These are phyloP conservation scores for Dryadomyces quercivorus DNA, from an alignment of 2,329 filamentous ascomycete species.

Conservation along the genomic window DNA sequence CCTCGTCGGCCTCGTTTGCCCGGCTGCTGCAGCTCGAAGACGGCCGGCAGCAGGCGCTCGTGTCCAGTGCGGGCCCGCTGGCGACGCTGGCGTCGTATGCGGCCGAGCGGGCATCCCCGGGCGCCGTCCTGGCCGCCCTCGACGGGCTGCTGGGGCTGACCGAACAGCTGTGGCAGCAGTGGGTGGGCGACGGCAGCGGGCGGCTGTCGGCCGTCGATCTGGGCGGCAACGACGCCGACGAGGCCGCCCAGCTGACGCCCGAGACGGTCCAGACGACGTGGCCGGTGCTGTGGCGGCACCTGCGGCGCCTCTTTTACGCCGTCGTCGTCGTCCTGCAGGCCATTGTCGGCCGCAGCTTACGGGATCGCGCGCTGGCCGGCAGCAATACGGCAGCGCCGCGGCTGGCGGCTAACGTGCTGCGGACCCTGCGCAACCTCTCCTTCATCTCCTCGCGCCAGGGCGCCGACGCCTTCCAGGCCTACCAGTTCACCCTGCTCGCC, in stretches of 20 bases:
- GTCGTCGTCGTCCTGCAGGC: conserved; percentile 64
- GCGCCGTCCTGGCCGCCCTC: conserved; percentile 19
- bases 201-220: conserved; percentile 60
- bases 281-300: conserved; percentile 60
- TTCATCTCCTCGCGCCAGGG: conserved; percentile 71
- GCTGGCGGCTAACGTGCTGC: conserved; percentile 59
- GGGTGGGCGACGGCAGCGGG: conserved; percentile 45
- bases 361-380: conserved; percentile 35
- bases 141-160: conserved; percentile 59
- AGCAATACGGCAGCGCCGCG: conserved; percentile 29
- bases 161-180: conserved; percentile 53
- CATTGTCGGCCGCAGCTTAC: conserved; percentile 50
- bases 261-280: conserved; percentile 56
- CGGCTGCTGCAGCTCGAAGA: conserved; percentile 45
- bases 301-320: conserved; percentile 66
- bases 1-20: conserved; percentile 45
- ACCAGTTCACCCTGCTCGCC: conserved; percentile 71
- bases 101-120: conserved; percentile 32
- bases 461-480: conserved; percentile 66
- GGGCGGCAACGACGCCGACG: conserved; percentile 28
- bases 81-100: conserved; percentile 53
- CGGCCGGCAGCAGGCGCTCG: conserved; percentile 36
- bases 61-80: conserved; percentile 55
- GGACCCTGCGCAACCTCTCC: conserved; percentile 63
- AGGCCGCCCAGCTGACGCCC: conserved; percentile 47